Evolutionary conservation across 2,329 filamentous ascomycete species (phyloP).

Genomic region (Juglanconis sp.): DNA sequence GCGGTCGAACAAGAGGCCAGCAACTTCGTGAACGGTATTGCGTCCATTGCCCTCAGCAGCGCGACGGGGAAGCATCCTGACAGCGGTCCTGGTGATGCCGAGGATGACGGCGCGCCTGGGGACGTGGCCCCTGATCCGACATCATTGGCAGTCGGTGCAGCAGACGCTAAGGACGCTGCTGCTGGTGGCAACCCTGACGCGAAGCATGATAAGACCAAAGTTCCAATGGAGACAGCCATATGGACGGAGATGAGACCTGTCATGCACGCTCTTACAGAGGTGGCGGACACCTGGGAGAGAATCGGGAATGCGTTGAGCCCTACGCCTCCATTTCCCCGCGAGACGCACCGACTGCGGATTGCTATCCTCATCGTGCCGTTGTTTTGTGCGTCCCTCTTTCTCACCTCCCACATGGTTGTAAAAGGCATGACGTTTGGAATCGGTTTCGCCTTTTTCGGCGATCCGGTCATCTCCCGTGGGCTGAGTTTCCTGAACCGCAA

Average conservation of each 20-base stretch:
- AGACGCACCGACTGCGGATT: slow-evolving; percentile 52
- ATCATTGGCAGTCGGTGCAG: slow-evolving; percentile 33
- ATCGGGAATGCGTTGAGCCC: slow-evolving; percentile 58
- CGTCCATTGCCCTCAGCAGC: slow-evolving; percentile 68
- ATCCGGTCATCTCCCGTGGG: slow-evolving; percentile 64
- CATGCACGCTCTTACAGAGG: slow-evolving; percentile 56
- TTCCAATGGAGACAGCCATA: slow-evolving; percentile 66
- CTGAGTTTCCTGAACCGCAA: slow-evolving; percentile 56
- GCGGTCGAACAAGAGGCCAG: slow-evolving; percentile 79
- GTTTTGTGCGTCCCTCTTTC: slow-evolving; percentile 49
- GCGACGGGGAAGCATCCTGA: slow-evolving; percentile 75
- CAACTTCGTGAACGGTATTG: slow-evolving; percentile 74
- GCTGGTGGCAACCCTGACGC: slow-evolving; percentile 45
- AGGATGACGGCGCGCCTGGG: slow-evolving; percentile 25
- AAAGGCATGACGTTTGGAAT: slow-evolving; percentile 64
- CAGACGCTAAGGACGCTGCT: slow-evolving; percentile 39
- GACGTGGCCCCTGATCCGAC: slow-evolving; percentile 33
- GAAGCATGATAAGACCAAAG: slow-evolving; percentile 71
- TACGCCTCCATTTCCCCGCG: slow-evolving; percentile 57
- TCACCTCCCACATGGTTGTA: slow-evolving; percentile 56
- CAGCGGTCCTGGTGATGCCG: slow-evolving; percentile 53
- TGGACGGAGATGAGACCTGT: slow-evolving; percentile 72
- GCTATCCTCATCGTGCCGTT: slow-evolving; percentile 50
- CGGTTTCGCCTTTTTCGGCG: slow-evolving; percentile 78
- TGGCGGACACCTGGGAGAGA: slow-evolving; percentile 50